Percentiles rank a stretch among this genome's conserved stretches.
phyloP scores from a whole-genome alignment of 2,329 filamentous ascomycete genomes.

The Lasiodiplodia sp. region DNA sequence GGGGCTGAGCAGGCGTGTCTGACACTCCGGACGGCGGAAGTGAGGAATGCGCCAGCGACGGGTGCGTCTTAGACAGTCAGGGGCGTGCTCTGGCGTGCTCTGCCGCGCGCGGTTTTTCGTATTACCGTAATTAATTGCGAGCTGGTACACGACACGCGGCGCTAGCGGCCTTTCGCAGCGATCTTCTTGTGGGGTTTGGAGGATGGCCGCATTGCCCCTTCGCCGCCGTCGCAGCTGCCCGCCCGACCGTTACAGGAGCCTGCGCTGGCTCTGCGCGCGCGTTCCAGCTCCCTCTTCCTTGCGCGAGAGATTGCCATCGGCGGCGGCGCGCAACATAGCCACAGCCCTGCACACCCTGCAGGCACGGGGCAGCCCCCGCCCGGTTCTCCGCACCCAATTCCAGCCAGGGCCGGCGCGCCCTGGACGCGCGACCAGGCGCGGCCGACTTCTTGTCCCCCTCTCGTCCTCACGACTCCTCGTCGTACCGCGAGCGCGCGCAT shows the following conservation, averaged over 20 bases:
- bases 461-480: slow-evolving; percentile 3
- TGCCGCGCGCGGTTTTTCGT: slow-evolving; percentile 24
- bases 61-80: slow-evolving; percentile 22
- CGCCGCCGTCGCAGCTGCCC: slow-evolving; percentile 16
- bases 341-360: slow-evolving; percentile 25
- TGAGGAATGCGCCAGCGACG: slow-evolving; percentile 25
- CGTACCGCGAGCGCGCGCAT: background rate
- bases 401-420: background rate
- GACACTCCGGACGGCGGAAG: slow-evolving; percentile 24
- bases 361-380: slow-evolving; percentile 21
- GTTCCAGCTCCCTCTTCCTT: slow-evolving; percentile 19
- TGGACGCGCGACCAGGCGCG: background rate
- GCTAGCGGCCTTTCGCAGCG: slow-evolving; percentile 25
- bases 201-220: slow-evolving; percentile 3
- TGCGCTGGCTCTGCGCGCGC: background rate
- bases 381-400: slow-evolving; percentile 22
- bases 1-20: slow-evolving; percentile 30
- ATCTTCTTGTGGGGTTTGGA: slow-evolving; percentile 29
- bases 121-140: slow-evolving; percentile 28
- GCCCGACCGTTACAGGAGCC: slow-evolving; percentile 26
- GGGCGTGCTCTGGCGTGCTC: slow-evolving; percentile 24
- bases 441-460: slow-evolving; percentile 19
- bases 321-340: slow-evolving; percentile 27
- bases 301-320: slow-evolving; percentile 28
- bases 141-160: slow-evolving; percentile 25